These are phyloP conservation scores for Platanthera zijinensis DNA, from an alignment of 106 monocot species.

Conservation along the genomic window DNA sequence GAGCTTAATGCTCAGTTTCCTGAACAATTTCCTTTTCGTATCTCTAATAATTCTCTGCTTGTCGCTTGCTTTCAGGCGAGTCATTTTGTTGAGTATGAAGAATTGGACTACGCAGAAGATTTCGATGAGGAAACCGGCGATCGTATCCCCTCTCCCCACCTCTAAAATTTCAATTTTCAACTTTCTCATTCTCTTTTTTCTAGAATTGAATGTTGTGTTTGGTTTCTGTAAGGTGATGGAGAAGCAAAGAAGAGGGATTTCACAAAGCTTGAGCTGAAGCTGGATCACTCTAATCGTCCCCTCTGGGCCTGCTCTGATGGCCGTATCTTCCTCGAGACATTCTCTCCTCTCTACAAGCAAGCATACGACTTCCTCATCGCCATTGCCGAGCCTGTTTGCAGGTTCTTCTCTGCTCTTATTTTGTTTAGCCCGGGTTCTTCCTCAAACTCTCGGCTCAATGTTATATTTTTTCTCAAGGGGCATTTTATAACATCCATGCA, in stretches of 20 bases:
- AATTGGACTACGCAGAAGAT: conserved; percentile 40
- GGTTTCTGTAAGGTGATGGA: conserved; percentile 19
- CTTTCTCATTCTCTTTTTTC: background rate
- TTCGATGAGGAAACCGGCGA: conserved; percentile 60
- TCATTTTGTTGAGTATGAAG: conserved; percentile 36
- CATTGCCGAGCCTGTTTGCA: conserved; percentile 93
- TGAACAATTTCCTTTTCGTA: background rate
- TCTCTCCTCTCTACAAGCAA: conserved; percentile 94
- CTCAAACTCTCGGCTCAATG: background rate
- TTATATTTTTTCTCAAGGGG: background rate
- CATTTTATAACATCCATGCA: background rate
- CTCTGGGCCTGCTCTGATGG: conserved; percentile 99
- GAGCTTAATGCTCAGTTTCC: background rate
- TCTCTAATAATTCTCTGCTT: background rate
- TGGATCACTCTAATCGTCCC: conserved; percentile 70
- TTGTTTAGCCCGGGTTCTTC: background rate
- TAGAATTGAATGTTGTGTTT: conserved; percentile 5
- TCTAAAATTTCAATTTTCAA: background rate
- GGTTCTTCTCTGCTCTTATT: conserved; percentile 22
- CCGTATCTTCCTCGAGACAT: conserved; percentile 90
- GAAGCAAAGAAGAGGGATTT: conserved; percentile 79
- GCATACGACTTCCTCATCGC: conserved; percentile 98
- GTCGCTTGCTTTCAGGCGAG: background rate
- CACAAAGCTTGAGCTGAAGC: conserved; percentile 85
- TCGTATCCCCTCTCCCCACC: conserved; percentile 13